phyloP scores from a whole-genome alignment of 495 filamentous ascomycete genomes.

The Acidiella bohemica region DNA sequence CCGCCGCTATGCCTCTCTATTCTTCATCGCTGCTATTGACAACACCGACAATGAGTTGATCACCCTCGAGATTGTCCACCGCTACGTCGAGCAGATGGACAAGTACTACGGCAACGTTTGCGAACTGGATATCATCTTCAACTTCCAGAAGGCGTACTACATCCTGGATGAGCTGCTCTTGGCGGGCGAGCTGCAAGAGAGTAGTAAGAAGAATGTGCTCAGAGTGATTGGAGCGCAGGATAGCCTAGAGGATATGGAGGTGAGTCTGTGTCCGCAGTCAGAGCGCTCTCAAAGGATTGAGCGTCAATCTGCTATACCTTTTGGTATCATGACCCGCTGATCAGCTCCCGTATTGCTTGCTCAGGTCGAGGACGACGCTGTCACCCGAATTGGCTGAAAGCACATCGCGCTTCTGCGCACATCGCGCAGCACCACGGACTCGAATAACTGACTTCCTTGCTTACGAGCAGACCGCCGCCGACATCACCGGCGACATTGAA shows the following conservation, averaged over 20 bases:
- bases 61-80: slow-evolving; percentile 94
- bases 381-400: slow-evolving; percentile 64
- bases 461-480: slow-evolving; percentile 1
- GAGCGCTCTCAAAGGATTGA: too few species aligned
- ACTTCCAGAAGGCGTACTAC: slow-evolving; percentile 99
- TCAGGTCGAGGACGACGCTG: slow-evolving; percentile 86
- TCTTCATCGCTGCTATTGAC: slow-evolving; percentile 95
- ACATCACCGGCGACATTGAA: slow-evolving; percentile 3
- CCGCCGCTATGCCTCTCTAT: slow-evolving; percentile 94
- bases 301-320: not conserved
- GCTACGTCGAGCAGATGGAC: slow-evolving; percentile 99
- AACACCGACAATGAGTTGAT: slow-evolving; percentile 96
- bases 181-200: slow-evolving; percentile 96
- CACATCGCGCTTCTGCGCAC: not conserved
- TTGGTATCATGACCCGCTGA: slow-evolving; percentile 30
- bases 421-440: too few species aligned
- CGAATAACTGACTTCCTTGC: too few species aligned
- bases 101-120: slow-evolving; percentile 99
- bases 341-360: slow-evolving; percentile 31
- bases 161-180: slow-evolving; percentile 93
- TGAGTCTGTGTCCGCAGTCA: too few species aligned
- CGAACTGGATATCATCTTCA: slow-evolving; percentile 98
- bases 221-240: slow-evolving; percentile 91
- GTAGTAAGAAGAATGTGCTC: slow-evolving; percentile 96
- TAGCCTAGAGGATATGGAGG: slow-evolving; percentile 94